These are phyloP conservation scores for Colletotrichum ledebouriae DNA, from an alignment of 2,329 filamentous ascomycete genomes.

Conservation along the genomic window DNA sequence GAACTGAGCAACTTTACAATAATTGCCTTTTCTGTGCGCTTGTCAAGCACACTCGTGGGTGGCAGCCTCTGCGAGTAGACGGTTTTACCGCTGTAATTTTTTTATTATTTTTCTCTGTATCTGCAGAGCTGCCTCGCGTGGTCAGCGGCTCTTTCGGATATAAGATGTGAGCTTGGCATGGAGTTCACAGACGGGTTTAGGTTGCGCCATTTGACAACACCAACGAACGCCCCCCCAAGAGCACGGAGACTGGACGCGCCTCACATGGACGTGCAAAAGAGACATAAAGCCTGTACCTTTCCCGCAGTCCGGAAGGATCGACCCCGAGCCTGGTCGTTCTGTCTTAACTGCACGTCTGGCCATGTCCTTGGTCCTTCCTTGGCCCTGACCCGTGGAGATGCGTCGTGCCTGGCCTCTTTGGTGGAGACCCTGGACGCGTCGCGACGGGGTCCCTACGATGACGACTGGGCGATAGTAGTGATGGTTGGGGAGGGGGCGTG, in stretches of 20 bases:
- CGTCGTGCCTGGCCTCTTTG: slow-evolving; percentile 27
- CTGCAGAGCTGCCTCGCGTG: slow-evolving; percentile 34
- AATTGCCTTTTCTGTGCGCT: slow-evolving; percentile 20
- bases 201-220: slow-evolving; percentile 8
- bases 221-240: slow-evolving; percentile 8
- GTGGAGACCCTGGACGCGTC: slow-evolving; percentile 25
- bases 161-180: slow-evolving; percentile 1
- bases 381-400: slow-evolving; percentile 16
- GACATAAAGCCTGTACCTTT: background rate
- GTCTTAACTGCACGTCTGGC: slow-evolving; percentile 24
- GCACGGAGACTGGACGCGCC: background rate
- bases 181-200: slow-evolving; percentile 1
- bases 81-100: background rate
- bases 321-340: slow-evolving; percentile 19
- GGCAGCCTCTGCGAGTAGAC: background rate
- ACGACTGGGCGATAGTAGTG: slow-evolving; percentile 26
- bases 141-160: slow-evolving; percentile 9
- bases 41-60: background rate
- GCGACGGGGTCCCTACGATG: slow-evolving; percentile 12
- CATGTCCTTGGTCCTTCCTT: slow-evolving; percentile 6
- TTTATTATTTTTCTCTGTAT: slow-evolving; percentile 21
- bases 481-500: slow-evolving; percentile 27
- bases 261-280: slow-evolving; percentile 1
- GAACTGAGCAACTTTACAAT: background rate
- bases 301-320: slow-evolving; percentile 31